These are phyloP conservation scores for Chrysosporium keratinophilum DNA, from an alignment of 2,329 filamentous ascomycete genomes.

Conservation along the genomic window DNA sequence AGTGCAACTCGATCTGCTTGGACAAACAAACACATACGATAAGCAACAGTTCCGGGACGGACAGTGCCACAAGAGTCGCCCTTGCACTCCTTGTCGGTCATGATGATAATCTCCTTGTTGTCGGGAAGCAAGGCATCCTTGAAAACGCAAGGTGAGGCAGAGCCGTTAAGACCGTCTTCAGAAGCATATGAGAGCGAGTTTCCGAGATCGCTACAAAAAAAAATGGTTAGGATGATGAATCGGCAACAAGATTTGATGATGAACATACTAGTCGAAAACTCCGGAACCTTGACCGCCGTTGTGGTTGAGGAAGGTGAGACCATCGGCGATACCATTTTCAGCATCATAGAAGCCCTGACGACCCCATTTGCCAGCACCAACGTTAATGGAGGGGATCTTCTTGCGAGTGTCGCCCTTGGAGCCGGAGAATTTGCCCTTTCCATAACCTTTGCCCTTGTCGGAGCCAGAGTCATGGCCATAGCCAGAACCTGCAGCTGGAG, in stretches of 20 bases:
- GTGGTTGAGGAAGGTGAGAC: slow-evolving; percentile 51
- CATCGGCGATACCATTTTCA: slow-evolving; percentile 35
- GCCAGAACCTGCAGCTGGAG: slow-evolving; percentile 11
- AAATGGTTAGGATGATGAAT: slow-evolving; percentile 5
- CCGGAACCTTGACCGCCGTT: slow-evolving; percentile 47
- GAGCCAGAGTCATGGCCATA: not conserved
- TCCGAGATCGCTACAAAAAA: slow-evolving; percentile 38
- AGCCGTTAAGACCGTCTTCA: slow-evolving; percentile 38
- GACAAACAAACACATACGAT: slow-evolving; percentile 33
- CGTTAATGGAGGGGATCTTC: slow-evolving; percentile 16
- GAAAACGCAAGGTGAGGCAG: slow-evolving; percentile 41
- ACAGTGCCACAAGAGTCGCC: slow-evolving; percentile 39
- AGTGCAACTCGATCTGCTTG: not conserved
- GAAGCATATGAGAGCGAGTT: slow-evolving; percentile 49
- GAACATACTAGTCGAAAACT: slow-evolving; percentile 41
- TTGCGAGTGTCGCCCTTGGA: slow-evolving; percentile 5
- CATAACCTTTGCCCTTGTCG: too few species aligned
- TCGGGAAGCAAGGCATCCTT: slow-evolving; percentile 42
- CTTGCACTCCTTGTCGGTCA: slow-evolving; percentile 42
- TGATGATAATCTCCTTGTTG: slow-evolving; percentile 42
- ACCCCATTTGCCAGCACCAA: slow-evolving; percentile 29
- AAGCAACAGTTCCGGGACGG: slow-evolving; percentile 41
- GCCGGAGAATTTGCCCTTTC: not conserved
- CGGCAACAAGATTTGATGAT: not conserved
- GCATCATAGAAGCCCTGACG: slow-evolving; percentile 43